Percentiles rank a stretch among this genome's conserved stretches.
phyloP scores from a whole-genome alignment of 305 asterid genomes.

The Fraxinus baroniana region DNA sequence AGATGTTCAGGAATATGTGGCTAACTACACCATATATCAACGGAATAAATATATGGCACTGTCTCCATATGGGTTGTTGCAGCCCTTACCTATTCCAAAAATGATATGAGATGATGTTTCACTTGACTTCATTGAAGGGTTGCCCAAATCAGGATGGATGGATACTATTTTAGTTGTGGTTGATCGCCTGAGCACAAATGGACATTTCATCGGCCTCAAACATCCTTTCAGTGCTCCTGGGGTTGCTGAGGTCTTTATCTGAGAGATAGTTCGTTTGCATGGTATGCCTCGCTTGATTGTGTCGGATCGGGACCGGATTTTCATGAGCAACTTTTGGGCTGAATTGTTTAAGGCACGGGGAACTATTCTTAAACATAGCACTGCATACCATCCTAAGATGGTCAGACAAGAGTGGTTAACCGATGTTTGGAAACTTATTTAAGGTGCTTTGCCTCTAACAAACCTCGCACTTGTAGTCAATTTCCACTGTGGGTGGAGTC shows the following conservation, averaged over 20 bases:
- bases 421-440: background rate
- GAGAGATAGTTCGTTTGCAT: background rate
- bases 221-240: background rate
- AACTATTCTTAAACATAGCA: background rate
- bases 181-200: background rate
- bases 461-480: background rate
- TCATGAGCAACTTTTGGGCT: background rate
- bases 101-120: background rate
- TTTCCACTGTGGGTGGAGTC: background rate
- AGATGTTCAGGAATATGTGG: too few relatives aligned
- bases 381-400: background rate
- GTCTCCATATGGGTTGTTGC: background rate
- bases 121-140: background rate
- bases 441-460: background rate
- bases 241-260: background rate
- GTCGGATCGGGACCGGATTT: background rate
- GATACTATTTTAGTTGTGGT: conserved; percentile 10
- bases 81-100: background rate
- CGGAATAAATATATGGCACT: background rate
- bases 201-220: background rate
- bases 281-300: background rate
- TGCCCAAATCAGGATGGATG: background rate
- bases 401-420: background rate
- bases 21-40: background rate
- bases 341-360: background rate